Evolutionary conservation across 2,329 filamentous ascomycete species (phyloP).

Genomic region (Stagonosporopsis tanaceti): DNA sequence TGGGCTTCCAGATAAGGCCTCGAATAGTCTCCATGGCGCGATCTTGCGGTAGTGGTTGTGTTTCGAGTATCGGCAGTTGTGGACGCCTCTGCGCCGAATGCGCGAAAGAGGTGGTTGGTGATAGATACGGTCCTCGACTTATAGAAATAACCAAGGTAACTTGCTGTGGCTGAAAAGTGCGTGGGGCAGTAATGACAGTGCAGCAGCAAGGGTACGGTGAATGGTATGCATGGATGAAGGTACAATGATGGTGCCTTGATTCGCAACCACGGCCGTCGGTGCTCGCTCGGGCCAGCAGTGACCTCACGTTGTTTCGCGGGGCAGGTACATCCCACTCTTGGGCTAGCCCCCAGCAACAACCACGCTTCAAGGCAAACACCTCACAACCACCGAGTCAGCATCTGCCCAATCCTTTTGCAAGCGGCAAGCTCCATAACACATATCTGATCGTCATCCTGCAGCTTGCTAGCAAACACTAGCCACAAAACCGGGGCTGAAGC

Average conservation of each 20-base stretch:
- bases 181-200: neutral
- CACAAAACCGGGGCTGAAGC: slow-evolving; percentile 31
- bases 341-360: slow-evolving; percentile 9
- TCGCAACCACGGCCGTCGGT: slow-evolving; percentile 15
- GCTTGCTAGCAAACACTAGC: slow-evolving; percentile 22
- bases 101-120: slow-evolving; percentile 2
- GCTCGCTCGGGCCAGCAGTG: slow-evolving; percentile 32
- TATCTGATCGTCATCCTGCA: slow-evolving; percentile 11
- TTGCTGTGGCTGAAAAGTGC: neutral
- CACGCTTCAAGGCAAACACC: neutral
- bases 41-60: neutral
- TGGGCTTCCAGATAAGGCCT: slow-evolving; percentile 87
- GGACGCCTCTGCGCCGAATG: slow-evolving; percentile 8
- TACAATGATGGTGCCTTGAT: slow-evolving; percentile 32
- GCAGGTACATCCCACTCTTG: slow-evolving; percentile 27
- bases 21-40: slow-evolving; percentile 82
- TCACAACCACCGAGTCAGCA: neutral
- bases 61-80: neutral
- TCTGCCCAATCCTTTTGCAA: slow-evolving; percentile 5
- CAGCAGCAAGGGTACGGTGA: neutral
- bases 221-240: slow-evolving; percentile 20
- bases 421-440: slow-evolving; percentile 3
- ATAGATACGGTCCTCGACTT: neutral
- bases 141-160: neutral
- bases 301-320: slow-evolving; percentile 41